Conservation (phyloP, 345 rosid genomes). For the Linum tenue region DNA sequence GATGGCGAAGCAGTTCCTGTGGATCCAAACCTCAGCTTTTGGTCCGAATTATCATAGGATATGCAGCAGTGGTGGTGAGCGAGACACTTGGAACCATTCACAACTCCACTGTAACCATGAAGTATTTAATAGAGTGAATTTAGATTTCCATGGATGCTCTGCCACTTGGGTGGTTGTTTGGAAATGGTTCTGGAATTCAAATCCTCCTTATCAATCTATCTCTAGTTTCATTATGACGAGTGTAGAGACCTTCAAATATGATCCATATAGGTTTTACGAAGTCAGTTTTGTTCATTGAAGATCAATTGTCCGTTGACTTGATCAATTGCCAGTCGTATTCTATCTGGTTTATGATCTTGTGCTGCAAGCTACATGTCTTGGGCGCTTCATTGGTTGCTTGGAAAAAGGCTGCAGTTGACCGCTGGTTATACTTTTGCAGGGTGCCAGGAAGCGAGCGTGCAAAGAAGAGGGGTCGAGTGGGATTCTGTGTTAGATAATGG, state of each 20-base stretch:
- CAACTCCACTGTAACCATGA: neutral
- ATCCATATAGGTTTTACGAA: neutral
- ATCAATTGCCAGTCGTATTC: too few species aligned
- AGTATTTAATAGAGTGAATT: too few species aligned
- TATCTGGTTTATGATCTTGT: too few species aligned
- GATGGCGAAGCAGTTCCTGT: constrained; percentile 10
- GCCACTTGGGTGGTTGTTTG: neutral
- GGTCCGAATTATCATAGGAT: constrained; percentile 1
- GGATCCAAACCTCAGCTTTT: constrained; percentile 20
- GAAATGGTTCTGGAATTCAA: neutral
- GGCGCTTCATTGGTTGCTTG: neutral
- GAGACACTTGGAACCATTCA: too few species aligned
- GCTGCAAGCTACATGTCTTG: too few species aligned
- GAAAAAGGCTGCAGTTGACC: neutral
- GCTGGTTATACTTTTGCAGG: constrained; percentile 20
- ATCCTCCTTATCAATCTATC: neutral
- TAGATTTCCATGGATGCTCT: neutral
- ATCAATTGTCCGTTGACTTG: neutral
- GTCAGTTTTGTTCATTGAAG: neutral
- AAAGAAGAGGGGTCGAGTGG: constrained; percentile 17
- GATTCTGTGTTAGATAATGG: neutral
- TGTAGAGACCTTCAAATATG: too few species aligned
- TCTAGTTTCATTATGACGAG: too few species aligned
- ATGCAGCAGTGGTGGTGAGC: constrained; percentile 19
- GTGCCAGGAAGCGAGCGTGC: constrained; percentile 29